Conservation (phyloP, 2,329 filamentous ascomycete genomes). For the Sarocladium brachiariae region DNA sequence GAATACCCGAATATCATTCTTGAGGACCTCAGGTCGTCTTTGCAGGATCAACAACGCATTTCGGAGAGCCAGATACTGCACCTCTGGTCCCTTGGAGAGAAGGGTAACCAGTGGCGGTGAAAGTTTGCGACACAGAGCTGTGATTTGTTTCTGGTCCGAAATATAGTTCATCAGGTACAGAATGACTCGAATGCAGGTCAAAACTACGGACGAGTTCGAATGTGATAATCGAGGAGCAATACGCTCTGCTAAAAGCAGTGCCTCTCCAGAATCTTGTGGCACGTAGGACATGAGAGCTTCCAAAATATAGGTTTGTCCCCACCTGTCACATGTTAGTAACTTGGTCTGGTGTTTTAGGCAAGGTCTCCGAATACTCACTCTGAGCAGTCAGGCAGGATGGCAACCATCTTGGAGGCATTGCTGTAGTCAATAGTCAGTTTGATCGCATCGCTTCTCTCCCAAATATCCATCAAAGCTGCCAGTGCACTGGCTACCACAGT, state of each 20-base stretch:
- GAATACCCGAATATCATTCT: constrained; percentile 96
- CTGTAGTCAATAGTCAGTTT: constrained; percentile 97
- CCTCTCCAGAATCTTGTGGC: constrained; percentile 83
- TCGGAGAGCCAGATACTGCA: constrained; percentile 92
- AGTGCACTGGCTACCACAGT: constrained; percentile 94
- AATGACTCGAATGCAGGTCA: constrained; percentile 93
- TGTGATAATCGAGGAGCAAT: constrained; percentile 95
- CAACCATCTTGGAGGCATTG: constrained; percentile 96
- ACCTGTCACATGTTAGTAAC: constrained; percentile 45
- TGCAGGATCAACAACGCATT: constrained; percentile 94
- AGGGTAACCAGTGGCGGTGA: constrained; percentile 93
- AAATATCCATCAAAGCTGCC: constrained; percentile 91
- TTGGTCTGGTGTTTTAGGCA: background rate
- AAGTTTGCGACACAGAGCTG: constrained; percentile 80
- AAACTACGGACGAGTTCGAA: constrained; percentile 90
- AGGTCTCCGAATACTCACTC: constrained; percentile 68
- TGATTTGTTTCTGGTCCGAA: constrained; percentile 80
- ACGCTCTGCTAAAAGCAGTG: constrained; percentile 81
- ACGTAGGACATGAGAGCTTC: constrained; percentile 98
- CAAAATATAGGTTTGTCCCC: constrained; percentile 97
- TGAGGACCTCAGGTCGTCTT: constrained; percentile 81
- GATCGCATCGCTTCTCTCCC: constrained; percentile 95
- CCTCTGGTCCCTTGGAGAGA: constrained; percentile 90
- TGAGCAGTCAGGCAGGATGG: constrained; percentile 92
- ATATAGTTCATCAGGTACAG: constrained; percentile 99